phyloP scores from a whole-genome alignment of 345 rosid genomes.

The Hypericum perforatum region DNA sequence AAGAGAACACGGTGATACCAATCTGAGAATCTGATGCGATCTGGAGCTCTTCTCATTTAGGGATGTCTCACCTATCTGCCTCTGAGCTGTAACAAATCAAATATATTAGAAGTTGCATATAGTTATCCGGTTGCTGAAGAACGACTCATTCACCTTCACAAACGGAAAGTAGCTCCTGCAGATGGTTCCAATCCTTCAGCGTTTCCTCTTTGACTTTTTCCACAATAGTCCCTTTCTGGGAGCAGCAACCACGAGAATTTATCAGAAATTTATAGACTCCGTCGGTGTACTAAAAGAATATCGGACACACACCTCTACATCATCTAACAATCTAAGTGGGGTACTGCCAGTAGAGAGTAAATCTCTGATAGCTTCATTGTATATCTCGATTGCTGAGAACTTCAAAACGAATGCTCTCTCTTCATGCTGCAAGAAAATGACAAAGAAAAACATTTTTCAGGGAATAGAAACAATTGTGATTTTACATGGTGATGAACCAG shows the following conservation, averaged over 20 bases:
- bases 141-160: conserved; percentile 66
- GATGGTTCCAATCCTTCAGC: conserved; percentile 79
- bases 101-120: conserved; percentile 11
- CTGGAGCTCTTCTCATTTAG: conserved; percentile 94
- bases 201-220: conserved; percentile 77
- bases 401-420: conserved; percentile 92
- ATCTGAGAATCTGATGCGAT: conserved; percentile 96
- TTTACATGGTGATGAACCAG: conserved; percentile 8
- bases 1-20: conserved; percentile 34
- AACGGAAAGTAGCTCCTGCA: conserved; percentile 67
- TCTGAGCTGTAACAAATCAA: conserved; percentile 54
- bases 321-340: conserved; percentile 83
- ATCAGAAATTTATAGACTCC: conserved; percentile 10
- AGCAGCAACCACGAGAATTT: conserved; percentile 13
- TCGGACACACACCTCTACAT: conserved; percentile 61
- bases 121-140: conserved; percentile 8
- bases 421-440: conserved; percentile 48
- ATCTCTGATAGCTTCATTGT: conserved; percentile 90
- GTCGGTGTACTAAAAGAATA: conserved; percentile 1
- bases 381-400: conserved; percentile 93
- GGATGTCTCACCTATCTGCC: conserved; percentile 85
- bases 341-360: conserved; percentile 59
- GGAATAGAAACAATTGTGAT: not conserved
- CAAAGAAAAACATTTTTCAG: conserved; percentile 2
- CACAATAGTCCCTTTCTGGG: conserved; percentile 76